Percentiles rank a stretch among this genome's conserved stretches.
Evolutionary conservation across 73 alveolate species (phyloP).

Genomic region (Blepharisma japonicum): DNA sequence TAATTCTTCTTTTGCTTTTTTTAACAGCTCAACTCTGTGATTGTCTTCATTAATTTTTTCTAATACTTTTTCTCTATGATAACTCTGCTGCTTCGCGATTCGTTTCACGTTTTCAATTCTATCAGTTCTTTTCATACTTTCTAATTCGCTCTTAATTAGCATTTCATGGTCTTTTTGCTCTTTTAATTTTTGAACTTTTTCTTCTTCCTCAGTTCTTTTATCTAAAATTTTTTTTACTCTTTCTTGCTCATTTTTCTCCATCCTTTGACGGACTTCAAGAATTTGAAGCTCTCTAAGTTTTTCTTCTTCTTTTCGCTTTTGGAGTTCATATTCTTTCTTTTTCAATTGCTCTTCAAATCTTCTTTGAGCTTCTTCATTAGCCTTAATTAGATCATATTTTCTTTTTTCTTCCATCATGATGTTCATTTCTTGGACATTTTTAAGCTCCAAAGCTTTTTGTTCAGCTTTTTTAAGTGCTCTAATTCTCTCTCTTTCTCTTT

Average conservation of each 20-base stretch:
- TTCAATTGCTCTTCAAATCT: conserved; percentile 7
- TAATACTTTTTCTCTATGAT: conserved; percentile 12
- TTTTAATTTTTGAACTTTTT: background rate
- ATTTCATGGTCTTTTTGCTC: conserved; percentile 8
- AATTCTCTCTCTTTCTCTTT: background rate
- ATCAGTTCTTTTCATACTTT: conserved; percentile 27
- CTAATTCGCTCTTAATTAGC: background rate
- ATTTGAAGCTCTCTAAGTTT: background rate
- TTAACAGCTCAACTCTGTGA: background rate
- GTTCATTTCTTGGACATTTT: conserved; percentile 16
- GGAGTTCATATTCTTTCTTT: conserved; percentile 1
- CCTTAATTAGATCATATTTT: background rate
- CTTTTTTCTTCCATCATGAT: background rate
- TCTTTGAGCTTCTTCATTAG: conserved; percentile 18
- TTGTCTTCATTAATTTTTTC: conserved; percentile 5
- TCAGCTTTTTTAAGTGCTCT: conserved; percentile 19
- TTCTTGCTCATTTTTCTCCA: background rate
- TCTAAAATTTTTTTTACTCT: background rate
- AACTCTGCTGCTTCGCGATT: background rate
- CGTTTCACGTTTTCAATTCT: background rate
- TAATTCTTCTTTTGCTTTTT: background rate
- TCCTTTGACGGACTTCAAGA: background rate
- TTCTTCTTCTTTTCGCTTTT: conserved; percentile 16
- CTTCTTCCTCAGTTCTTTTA: background rate
- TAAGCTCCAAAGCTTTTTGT: background rate